Evolutionary conservation across 805 yeast genomes (phyloP), one percentile per base, ranked within the genome.

Genomic region (Nakazawaea peltata): DNA sequence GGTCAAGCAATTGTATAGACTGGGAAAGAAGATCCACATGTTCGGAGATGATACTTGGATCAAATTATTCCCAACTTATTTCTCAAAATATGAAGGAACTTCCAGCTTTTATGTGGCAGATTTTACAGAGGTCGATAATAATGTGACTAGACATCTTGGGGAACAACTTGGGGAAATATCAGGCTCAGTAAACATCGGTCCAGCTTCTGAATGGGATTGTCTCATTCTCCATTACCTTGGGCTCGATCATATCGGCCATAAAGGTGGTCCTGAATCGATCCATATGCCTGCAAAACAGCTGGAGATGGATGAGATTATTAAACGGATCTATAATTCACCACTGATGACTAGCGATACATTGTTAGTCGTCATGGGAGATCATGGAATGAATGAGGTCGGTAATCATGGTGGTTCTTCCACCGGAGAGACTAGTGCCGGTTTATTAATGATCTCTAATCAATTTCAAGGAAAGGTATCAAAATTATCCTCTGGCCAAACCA

Each of bases 31-130:
- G 15, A 61, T 92, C 19, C 81, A 87, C 50, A 84, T 92, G 71
- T 90, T 71, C 61, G 99, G 99, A 22, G 99, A 92, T 56, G 98
- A 92, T 52, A 92, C 99, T 1, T 92, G 99, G 99, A 57, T 88
- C 42, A 88, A 86, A 50, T 64, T 92, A 32, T 92, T 88, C 45
- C 95, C 96, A 0, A 56, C 56, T 7, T 67, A 67, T 44, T 88
- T 90, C 49, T 63, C 65, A 15, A 63, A 69, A 30, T 59, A 53
- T 19, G 97, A 92, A 26, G 97, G 97, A 2, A 90, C 97, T 0
- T 77, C 83, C 30, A 86, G 96, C 34, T 92, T 92, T 53, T 92
- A 83, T 53, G 99, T 92, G 1, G 80, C 92, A 36, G 99, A 92
- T 53, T 92, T 84, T 53, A 83, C 90, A 2, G 92, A 88, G 44